Evolutionary conservation across 192 early-diverging fungal species (phyloP), one percentile per base, ranked within the genome.

Genomic region (Coemansia asiatica): DNA sequence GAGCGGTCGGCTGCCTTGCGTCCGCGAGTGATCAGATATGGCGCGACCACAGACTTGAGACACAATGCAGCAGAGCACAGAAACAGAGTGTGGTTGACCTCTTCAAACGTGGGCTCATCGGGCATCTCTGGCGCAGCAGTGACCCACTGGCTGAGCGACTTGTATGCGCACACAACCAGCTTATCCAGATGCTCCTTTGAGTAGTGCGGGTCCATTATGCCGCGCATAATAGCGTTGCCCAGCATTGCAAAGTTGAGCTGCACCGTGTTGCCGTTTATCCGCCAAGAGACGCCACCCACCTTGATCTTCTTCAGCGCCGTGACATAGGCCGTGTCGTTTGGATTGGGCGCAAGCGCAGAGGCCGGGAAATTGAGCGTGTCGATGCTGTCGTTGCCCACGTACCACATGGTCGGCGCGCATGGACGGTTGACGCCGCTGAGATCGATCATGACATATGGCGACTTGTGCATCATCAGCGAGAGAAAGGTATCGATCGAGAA

Each of bases 351-450:
- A 51, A 56, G 57, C 9, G 35, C 46, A 12, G 19, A 6, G 2
- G 25, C 23, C 2, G 71, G 65, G 9, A 61, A 61, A 4, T 53
- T 56, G 19, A 71, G 54, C 0, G 71, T 19, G 2, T 79, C 76
- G 12, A 79, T 54, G 58, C 28, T 66, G 61, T 72, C 76, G 68
- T 74, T 79, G 53, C 76, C 76, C 1, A 79, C 38, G 62, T 79
- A 74, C 76, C 76, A 79, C 61, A 74, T 61, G 64, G 59, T 70
- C 27, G 69, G 68, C 12, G 76, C 67, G 57, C 76, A 79, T 1
- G 76, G 76, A 5, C 76, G 76, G 61, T 79, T 79, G 53, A 79
- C 76, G 27, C 71, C 71, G 65, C 68, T 73, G 18, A 79, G 68
- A 62, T 79, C 76, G 10, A 79, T 68, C 25, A 74, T 23, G 7